Percentiles rank a stretch among this genome's conserved stretches.
Evolutionary conservation across 2,329 filamentous ascomycete species (phyloP).

Genomic region (Cordyceps javanica): DNA sequence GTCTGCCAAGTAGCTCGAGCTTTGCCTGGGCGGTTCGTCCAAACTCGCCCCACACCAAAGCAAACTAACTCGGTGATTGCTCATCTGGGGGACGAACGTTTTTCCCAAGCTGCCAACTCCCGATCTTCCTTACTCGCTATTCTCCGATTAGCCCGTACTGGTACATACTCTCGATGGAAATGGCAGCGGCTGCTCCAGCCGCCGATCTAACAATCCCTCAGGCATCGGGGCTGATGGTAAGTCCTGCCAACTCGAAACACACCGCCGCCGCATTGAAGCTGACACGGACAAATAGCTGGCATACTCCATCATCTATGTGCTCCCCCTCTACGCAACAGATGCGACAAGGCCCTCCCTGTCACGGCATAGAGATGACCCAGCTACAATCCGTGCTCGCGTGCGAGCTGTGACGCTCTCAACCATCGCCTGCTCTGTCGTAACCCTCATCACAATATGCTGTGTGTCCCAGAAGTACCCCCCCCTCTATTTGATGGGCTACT

Average conservation of each 20-base stretch:
- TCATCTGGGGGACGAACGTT: too few relatives aligned
- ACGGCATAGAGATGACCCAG: conserved; percentile 79
- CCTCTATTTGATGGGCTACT: conserved; percentile 70
- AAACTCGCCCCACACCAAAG: too few relatives aligned
- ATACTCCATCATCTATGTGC: conserved; percentile 85
- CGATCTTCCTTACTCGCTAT: background rate
- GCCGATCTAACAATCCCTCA: conserved; percentile 17
- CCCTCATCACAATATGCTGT: conserved; percentile 57
- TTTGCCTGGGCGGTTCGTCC: too few relatives aligned
- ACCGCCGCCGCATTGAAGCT: background rate
- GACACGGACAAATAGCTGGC: conserved; percentile 46
- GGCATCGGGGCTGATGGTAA: conserved; percentile 25
- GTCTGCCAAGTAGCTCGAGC: too few relatives aligned
- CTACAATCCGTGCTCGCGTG: conserved; percentile 82
- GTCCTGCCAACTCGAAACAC: background rate
- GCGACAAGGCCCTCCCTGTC: conserved; percentile 72
- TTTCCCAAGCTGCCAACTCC: background rate
- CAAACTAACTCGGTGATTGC: too few relatives aligned
- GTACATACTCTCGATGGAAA: background rate
- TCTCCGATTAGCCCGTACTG: too few relatives aligned
- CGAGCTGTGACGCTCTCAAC: conserved; percentile 74
- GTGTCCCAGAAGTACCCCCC: conserved; percentile 40
- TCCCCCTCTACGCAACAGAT: conserved; percentile 80
- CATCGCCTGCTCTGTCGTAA: conserved; percentile 57
- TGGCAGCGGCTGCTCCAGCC: background rate